Percentiles rank a stretch among this genome's conserved stretches.
phyloP scores from a whole-genome alignment of 179 eudicot genomes.

The Amaranthus tricolor region DNA sequence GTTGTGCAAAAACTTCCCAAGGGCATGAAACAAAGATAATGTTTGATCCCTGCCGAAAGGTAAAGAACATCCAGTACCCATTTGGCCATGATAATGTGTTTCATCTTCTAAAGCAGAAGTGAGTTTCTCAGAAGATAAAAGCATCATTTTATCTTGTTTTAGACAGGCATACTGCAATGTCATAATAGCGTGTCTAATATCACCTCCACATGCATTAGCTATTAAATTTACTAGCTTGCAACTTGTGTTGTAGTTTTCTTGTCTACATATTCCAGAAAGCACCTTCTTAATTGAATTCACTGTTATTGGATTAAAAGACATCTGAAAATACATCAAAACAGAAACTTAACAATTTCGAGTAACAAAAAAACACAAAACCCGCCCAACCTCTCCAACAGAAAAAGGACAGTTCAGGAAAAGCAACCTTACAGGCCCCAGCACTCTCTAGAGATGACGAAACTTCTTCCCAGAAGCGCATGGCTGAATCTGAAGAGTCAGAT shows the following conservation, averaged over 20 bases:
- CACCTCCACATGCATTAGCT: slow-evolving; percentile 94
- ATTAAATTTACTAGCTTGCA: slow-evolving; percentile 64
- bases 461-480: slow-evolving; percentile 59
- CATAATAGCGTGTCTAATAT: slow-evolving; percentile 84
- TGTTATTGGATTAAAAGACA: slow-evolving; percentile 89
- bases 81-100: slow-evolving; percentile 24
- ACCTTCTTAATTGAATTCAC: slow-evolving; percentile 75
- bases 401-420: slow-evolving; percentile 14
- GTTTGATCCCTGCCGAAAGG: slow-evolving; percentile 87
- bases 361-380: neutral
- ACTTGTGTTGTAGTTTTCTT: slow-evolving; percentile 50
- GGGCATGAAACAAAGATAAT: slow-evolving; percentile 86
- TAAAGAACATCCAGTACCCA: slow-evolving; percentile 35
- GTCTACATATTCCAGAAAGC: slow-evolving; percentile 69
- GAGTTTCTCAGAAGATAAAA: slow-evolving; percentile 29
- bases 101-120: slow-evolving; percentile 29
- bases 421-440: slow-evolving; percentile 93
- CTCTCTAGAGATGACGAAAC: slow-evolving; percentile 62
- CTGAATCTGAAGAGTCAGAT: slow-evolving; percentile 57
- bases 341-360: neutral
- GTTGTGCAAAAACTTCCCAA: slow-evolving; percentile 97
- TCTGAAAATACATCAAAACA: slow-evolving; percentile 49
- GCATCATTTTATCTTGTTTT: slow-evolving; percentile 40
- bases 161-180: slow-evolving; percentile 81
- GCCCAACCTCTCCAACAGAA: neutral